phyloP scores from a whole-genome alignment of 306 rosid species.

The Sechiopsis laciniata region DNA sequence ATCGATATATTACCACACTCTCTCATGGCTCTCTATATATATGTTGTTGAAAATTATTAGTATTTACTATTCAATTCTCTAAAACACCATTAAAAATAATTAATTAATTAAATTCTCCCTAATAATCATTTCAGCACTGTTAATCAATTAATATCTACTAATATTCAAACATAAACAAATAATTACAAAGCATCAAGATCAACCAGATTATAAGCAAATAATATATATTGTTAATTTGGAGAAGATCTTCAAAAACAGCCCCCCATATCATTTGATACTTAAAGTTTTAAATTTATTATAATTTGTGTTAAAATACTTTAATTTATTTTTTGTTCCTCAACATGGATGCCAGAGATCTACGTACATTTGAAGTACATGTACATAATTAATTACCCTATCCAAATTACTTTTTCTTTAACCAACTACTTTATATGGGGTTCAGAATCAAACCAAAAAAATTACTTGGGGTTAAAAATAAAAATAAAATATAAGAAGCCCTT shows the following conservation, averaged over 20 bases:
- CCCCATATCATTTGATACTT: not conserved
- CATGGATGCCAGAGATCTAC: not conserved
- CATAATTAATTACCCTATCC: not conserved
- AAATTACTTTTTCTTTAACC: not conserved
- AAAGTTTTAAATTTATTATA: not conserved
- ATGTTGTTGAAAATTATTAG: not conserved
- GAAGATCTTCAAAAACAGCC: not conserved
- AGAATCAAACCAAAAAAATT: not conserved
- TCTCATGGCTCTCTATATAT: not conserved
- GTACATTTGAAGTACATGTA: constrained; percentile 6
- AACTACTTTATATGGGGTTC: not conserved
- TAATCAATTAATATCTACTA: no score
- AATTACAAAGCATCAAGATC: no score
- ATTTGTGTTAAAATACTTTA: not conserved
- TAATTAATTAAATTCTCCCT: no score
- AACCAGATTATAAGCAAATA: not conserved
- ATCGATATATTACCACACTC: not conserved
- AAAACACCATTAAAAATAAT: no score
- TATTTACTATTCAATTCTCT: no score
- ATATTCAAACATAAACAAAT: no score
- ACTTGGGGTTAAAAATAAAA: not conserved
- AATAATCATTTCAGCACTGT: no score
- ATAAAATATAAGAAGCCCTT: not conserved
- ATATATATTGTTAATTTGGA: not conserved
- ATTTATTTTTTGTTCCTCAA: not conserved